These are phyloP conservation scores for Colletotrichum sansevieriae DNA, from an alignment of 2,329 filamentous ascomycete species.

Conservation along the genomic window DNA sequence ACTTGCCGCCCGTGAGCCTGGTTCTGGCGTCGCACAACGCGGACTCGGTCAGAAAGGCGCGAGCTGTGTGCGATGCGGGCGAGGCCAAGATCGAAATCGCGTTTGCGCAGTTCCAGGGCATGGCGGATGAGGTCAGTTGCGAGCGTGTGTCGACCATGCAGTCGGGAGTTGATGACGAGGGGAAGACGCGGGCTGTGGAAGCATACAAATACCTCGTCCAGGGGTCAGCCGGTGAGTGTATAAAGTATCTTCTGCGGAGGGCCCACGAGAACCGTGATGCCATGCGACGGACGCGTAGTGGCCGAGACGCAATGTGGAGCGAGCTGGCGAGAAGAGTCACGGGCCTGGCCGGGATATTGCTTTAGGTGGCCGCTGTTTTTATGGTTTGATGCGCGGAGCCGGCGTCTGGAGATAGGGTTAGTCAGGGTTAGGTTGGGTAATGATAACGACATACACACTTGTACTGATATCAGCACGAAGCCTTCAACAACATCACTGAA, in stretches of 20 bases:
- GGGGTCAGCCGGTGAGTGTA: slow-evolving; percentile 82
- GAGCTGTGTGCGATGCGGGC: slow-evolving; percentile 62
- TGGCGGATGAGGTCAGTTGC: slow-evolving; percentile 93
- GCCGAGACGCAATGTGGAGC: slow-evolving; percentile 71
- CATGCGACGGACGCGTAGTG: slow-evolving; percentile 71
- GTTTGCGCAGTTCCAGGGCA: slow-evolving; percentile 63
- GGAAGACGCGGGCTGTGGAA: slow-evolving; percentile 41
- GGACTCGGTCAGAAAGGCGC: slow-evolving; percentile 73
- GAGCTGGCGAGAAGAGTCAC: slow-evolving; percentile 71
- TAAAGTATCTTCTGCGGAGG: slow-evolving; percentile 79
- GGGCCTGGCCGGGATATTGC: slow-evolving; percentile 53
- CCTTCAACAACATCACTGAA: not conserved
- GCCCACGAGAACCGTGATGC: slow-evolving; percentile 80
- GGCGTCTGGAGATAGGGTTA: not conserved
- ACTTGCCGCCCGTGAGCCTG: slow-evolving; percentile 71
- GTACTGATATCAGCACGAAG: not conserved
- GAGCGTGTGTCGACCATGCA: slow-evolving; percentile 58
- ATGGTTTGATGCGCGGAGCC: slow-evolving; percentile 19
- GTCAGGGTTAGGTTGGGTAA: not conserved
- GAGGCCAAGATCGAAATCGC: slow-evolving; percentile 55
- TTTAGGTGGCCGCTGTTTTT: slow-evolving; percentile 43
- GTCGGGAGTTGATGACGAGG: not conserved
- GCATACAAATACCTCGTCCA: slow-evolving; percentile 78
- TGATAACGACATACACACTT: slow-evolving; percentile 13
- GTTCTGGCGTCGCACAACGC: slow-evolving; percentile 89